Conservation (phyloP, 129 eudicot genomes). For the Tagetes patula region DNA sequence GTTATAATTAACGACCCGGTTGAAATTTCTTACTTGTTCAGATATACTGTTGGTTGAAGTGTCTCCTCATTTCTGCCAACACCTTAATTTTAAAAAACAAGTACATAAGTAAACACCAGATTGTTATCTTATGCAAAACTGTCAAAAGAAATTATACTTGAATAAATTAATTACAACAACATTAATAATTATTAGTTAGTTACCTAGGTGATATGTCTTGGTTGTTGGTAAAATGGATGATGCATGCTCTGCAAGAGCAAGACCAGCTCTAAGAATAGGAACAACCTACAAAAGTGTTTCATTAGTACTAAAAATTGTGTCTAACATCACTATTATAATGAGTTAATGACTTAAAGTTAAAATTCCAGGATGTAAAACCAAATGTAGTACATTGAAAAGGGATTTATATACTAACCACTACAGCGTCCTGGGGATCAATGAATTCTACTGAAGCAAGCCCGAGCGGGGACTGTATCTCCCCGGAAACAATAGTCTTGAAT, state of each 20-base stretch:
- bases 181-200: constrained; percentile 29
- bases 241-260: constrained; percentile 97
- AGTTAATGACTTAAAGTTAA: neutral
- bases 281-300: constrained; percentile 52
- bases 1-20: constrained; percentile 2
- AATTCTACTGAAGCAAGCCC: constrained; percentile 86
- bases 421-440: constrained; percentile 87
- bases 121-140: neutral
- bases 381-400: constrained; percentile 5
- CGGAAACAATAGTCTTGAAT: constrained; percentile 70
- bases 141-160: neutral
- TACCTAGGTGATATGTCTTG: constrained; percentile 86
- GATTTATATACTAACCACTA: constrained; percentile 59
- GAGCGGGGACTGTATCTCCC: constrained; percentile 87
- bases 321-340: neutral
- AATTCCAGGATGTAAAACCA: neutral
- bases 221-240: constrained; percentile 83
- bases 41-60: constrained; percentile 75
- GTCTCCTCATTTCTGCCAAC: constrained; percentile 87
- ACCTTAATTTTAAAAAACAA: constrained; percentile 40
- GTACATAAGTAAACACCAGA: neutral
- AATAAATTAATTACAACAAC: neutral
- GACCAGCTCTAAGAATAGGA: constrained; percentile 98
- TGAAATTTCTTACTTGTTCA: constrained; percentile 75
- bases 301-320: neutral